Base-by-base conservation (phyloP, 2,329 filamentous ascomycete species). In the Chaetomium sp. region DNA sequence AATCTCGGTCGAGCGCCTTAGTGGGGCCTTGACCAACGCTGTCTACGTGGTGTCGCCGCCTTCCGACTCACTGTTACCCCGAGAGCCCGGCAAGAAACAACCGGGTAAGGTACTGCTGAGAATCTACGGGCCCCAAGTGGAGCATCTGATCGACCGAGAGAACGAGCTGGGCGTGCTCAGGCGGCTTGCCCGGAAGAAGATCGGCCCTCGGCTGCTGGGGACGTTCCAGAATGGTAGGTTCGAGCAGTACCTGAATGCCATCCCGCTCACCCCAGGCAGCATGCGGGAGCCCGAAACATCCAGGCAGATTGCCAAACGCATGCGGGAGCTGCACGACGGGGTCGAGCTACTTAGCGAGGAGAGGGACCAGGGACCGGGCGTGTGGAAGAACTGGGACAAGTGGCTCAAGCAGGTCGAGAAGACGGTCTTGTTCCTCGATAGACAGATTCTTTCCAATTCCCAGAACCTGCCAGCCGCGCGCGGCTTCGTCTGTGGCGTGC, bases 191-290 rank as follows among this genome's bases (percentile, higher is more conserved):
- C 88, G 91, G 62, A 97, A 97, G 82, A 93, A 90, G 71, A 99
- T 99, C 69, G 95, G 95, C 2, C 95, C 95, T 5, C 87, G 92
- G 19, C 82, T 99, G 33, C 82, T 99, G 0, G 95, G 95, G 0
- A 97, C 92, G 0, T 99, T 99, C 76, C 86, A 84, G 61, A 99
- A 99, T 73, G 95, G 95, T 10, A 90, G 95, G 5, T 99, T 99
- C 70, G 95, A 99, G 78, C 90, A 99, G 75, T 98, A 89, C 74
- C 91, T 97, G 75, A 87, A 97, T 74, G 93, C 95, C 0, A 86
- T 87, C 45, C 89, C 95, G 0, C 83, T 99, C 50, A 94, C 89
- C 0, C 83, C 90, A 0, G 81, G 85, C 29, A 91, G 96, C 69
- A 78, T 99, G 54, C 89, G 92, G 45, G 86, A 91, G 35, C 86